Evolutionary conservation across 441 rosid genomes (phyloP).

Genomic region (Gossypium trilobum): DNA sequence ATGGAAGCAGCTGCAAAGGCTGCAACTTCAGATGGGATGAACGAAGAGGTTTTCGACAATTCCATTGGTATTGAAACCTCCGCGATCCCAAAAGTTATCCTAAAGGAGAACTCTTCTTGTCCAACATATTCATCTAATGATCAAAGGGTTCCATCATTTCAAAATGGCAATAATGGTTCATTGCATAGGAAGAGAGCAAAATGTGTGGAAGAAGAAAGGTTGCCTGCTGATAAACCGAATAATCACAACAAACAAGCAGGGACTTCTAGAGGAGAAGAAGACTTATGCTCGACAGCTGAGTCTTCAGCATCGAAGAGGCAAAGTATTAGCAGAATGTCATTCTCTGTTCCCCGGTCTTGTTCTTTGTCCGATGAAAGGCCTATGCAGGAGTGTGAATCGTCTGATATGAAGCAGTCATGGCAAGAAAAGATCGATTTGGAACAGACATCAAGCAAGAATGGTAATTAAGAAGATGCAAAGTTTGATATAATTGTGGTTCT

Average conservation of each 20-base stretch:
- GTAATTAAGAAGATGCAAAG: conserved; percentile 20
- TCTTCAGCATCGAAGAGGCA: conserved; percentile 48
- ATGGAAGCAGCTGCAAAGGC: conserved; percentile 47
- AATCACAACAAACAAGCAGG: conserved; percentile 20
- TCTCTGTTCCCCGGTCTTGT: conserved; percentile 52
- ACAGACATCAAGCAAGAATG: conserved; percentile 31
- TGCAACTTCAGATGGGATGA: conserved; percentile 26
- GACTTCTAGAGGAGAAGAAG: conserved; percentile 35
- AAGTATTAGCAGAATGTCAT: conserved; percentile 31
- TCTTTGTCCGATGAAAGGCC: conserved; percentile 39
- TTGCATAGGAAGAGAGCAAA: conserved; percentile 42
- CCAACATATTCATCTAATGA: conserved; percentile 58
- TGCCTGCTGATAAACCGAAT: conserved; percentile 18
- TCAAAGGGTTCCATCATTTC: conserved; percentile 62
- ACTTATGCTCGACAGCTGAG: conserved; percentile 61
- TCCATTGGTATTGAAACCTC: conserved; percentile 30
- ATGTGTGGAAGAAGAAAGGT: conserved; percentile 27
- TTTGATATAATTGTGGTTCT: not conserved
- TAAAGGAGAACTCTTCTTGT: conserved; percentile 34
- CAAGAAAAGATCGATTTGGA: conserved; percentile 29
- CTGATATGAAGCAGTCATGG: conserved; percentile 32
- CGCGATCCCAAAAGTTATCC: conserved; percentile 28
- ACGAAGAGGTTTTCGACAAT: conserved; percentile 65
- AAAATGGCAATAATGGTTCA: conserved; percentile 25
- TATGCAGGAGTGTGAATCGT: conserved; percentile 37